Evolutionary conservation across 2,329 filamentous ascomycete species (phyloP), one percentile per base, ranked within the genome.

Genomic region (Stachybotrys chlorohalonatus): DNA sequence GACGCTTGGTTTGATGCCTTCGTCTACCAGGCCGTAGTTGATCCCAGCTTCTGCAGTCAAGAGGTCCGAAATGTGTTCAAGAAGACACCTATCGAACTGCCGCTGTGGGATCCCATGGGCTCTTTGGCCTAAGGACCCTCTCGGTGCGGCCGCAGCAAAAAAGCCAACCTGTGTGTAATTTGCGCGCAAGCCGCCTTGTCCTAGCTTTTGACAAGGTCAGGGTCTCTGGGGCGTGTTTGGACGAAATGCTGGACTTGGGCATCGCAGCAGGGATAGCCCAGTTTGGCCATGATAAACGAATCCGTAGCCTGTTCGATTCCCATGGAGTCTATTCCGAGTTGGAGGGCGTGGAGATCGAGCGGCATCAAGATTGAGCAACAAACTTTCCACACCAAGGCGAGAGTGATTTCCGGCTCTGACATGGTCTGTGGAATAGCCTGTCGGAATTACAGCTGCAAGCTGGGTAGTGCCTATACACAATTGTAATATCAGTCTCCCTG

Each of bases 21-120:
- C 72, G 84, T 87, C 48, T 95, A 92, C 66, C 90, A 95, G 75
- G 89, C 87, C 7, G 90, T 95, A 13, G 83, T 95, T 6, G 89
- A 95, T 66, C 85, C 86, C 0, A 78, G 77, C 13, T 85, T 87
- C 64, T 75, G 87, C 53, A 75, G 75, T 54, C 79, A 81, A 63
- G 83, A 87, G 62, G 77, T 94, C 11, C 76, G 76, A 56, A 86
- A 90, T 62, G 82, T 94, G 30, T 70, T 93, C 53, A 79, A 83
- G 59, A 80, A 87, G 73, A 77, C 89, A 64, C 82, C 90, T 0
- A 80, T 85, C 58, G 81, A 89, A 53, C 70, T 93, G 57, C 86
- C 87, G 2, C 72, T 89, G 30, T 93, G 89, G 89, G 88, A 92
- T 73, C 87, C 88, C 0, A 89, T 92, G 85, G 87, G 88, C 1